Evolutionary conservation across 2,329 filamentous ascomycete species (phyloP).

Genomic region (Triangularia setosa): DNA sequence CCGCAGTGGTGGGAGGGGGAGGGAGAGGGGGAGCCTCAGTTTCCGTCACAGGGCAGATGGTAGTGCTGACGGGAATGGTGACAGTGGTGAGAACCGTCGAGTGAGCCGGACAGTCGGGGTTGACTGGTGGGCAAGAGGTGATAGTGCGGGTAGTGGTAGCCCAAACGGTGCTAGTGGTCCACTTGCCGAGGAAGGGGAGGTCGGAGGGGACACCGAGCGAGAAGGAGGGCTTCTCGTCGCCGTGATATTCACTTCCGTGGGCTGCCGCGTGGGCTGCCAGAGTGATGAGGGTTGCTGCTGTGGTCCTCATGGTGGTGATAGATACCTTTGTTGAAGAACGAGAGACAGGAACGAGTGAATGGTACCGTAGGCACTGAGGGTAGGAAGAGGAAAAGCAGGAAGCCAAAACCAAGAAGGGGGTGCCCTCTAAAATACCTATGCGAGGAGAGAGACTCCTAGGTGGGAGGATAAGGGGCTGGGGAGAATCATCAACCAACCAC

Average conservation of each 20-base stretch:
- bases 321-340: constrained; percentile 18
- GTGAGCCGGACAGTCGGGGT: constrained; percentile 37
- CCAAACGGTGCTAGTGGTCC: constrained; percentile 42
- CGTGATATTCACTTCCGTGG: constrained; percentile 9
- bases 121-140: constrained; percentile 36
- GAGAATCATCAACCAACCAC: neutral
- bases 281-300: constrained; percentile 20
- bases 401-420: neutral
- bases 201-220: constrained; percentile 13
- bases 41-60: constrained; percentile 40
- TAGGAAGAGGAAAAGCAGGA: constrained; percentile 10
- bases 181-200: constrained; percentile 30
- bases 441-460: neutral
- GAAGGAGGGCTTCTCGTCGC: constrained; percentile 9
- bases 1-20: constrained; percentile 8
- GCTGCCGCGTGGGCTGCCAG: constrained; percentile 23
- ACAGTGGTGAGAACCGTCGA: constrained; percentile 36
- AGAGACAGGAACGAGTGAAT: constrained; percentile 23
- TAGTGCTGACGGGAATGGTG: constrained; percentile 38
- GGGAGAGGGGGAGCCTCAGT: constrained; percentile 10
- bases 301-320: constrained; percentile 26
- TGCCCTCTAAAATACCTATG: constrained; percentile 12
- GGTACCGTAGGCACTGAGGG: constrained; percentile 23
- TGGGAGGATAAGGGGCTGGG: neutral
- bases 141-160: constrained; percentile 38